These are phyloP conservation scores for Diplocarpon rosae DNA, from an alignment of 2,329 filamentous ascomycete species.

Conservation along the genomic window DNA sequence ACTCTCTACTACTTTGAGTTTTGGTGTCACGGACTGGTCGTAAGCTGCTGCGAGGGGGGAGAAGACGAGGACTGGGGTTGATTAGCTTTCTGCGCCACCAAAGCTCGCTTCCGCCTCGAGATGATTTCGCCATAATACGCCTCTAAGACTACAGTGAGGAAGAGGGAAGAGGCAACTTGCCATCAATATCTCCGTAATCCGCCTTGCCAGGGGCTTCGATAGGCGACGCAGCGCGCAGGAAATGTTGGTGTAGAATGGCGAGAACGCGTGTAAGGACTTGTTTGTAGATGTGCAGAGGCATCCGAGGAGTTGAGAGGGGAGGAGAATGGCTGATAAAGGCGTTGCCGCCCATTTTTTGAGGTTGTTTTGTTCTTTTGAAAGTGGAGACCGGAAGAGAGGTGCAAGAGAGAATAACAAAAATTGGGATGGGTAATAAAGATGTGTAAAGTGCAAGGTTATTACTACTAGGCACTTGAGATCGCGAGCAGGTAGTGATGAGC, in stretches of 20 bases:
- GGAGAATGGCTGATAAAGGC: constrained; percentile 39
- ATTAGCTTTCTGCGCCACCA: too few relatives aligned
- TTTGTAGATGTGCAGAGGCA: constrained; percentile 47
- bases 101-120: too few relatives aligned
- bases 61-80: constrained; percentile 40
- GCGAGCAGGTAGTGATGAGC: too few relatives aligned
- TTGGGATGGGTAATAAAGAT: too few relatives aligned
- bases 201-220: constrained; percentile 59
- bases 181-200: constrained; percentile 62
- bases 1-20: constrained; percentile 13
- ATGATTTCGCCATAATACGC: too few relatives aligned
- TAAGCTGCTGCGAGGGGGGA: constrained; percentile 19
- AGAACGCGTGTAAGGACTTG: constrained; percentile 37
- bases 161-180: too few relatives aligned
- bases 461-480: too few relatives aligned
- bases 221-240: constrained; percentile 43
- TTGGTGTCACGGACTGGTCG: constrained; percentile 1
- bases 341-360: constrained; percentile 50
- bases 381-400: not conserved
- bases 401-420: not conserved
- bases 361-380: not conserved
- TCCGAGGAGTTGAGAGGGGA: constrained; percentile 53
- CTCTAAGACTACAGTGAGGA: too few relatives aligned
- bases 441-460: too few relatives aligned
- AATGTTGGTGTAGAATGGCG: constrained; percentile 39